A percentile compares a stretch with the other conserved stretches of the same genome.
Evolutionary conservation across 768 basidiomycete species (phyloP).

Genomic region (Termitomyces sp.): DNA sequence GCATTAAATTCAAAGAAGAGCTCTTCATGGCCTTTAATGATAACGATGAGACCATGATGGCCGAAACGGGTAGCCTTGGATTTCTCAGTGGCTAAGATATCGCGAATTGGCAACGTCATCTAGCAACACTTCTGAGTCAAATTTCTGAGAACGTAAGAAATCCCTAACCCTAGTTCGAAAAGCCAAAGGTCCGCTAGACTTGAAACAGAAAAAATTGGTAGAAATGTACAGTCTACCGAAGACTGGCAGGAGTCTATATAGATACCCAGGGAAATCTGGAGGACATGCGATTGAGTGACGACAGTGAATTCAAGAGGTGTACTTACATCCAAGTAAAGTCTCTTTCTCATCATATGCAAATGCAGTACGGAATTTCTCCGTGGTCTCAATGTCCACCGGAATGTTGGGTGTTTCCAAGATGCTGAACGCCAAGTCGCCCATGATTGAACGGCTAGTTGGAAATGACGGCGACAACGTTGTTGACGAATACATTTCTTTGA

Average conservation of each 20-base stretch:
- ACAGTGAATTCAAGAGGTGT: not conserved
- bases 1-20: slow-evolving; percentile 93
- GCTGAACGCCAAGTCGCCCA: slow-evolving; percentile 71
- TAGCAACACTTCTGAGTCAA: slow-evolving; percentile 26
- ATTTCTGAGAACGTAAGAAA: not conserved
- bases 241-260: slow-evolving; percentile 87
- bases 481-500: slow-evolving; percentile 62
- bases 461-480: slow-evolving; percentile 24
- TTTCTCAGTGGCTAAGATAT: slow-evolving; percentile 81
- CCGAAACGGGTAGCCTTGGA: slow-evolving; percentile 87
- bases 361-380: slow-evolving; percentile 71
- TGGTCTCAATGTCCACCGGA: slow-evolving; percentile 54
- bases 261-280: slow-evolving; percentile 86
- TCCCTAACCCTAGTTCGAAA: slow-evolving; percentile 72
- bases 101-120: slow-evolving; percentile 94
- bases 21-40: slow-evolving; percentile 96
- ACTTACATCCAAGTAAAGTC: slow-evolving; percentile 81
- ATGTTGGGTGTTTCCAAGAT: slow-evolving; percentile 74
- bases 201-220: slow-evolving; percentile 93
- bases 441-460: slow-evolving; percentile 31
- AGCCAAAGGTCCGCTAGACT: slow-evolving; percentile 77
- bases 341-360: slow-evolving; percentile 93
- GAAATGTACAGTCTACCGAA: slow-evolving; percentile 88
- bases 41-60: slow-evolving; percentile 83
- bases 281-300: slow-evolving; percentile 2